These are phyloP conservation scores for Talaromyces sp. DNA, from an alignment of 2,329 filamentous ascomycete species.

Conservation along the genomic window DNA sequence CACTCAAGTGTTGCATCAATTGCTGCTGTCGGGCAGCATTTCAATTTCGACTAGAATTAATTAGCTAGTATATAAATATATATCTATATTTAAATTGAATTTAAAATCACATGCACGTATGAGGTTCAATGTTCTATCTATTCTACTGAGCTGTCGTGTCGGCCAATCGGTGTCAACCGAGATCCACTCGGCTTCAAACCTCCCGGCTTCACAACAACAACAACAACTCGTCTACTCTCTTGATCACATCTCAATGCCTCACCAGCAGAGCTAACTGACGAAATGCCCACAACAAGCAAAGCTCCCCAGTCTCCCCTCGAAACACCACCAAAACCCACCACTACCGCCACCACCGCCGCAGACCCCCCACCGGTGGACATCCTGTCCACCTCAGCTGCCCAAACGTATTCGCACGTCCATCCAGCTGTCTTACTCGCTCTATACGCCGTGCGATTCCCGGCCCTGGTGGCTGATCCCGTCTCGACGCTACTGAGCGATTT, in stretches of 20 bases:
- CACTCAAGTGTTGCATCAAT: no score
- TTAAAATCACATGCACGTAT: no score
- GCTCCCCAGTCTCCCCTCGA: neutral
- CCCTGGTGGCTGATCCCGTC: conserved; percentile 67
- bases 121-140: no score
- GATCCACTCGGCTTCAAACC: neutral
- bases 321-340: neutral
- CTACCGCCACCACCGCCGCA: conserved; percentile 10
- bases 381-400: conserved; percentile 45
- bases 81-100: no score
- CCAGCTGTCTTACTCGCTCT: conserved; percentile 62
- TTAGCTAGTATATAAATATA: no score
- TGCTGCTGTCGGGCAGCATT: no score
- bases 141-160: neutral
- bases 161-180: neutral
- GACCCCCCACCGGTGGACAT: conserved; percentile 42
- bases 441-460: conserved; percentile 59
- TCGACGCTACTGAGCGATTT: conserved; percentile 58
- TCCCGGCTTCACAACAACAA: neutral
- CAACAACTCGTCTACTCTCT: neutral
- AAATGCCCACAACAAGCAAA: conserved; percentile 3
- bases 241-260: no score
- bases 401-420: conserved; percentile 61
- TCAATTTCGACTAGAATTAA: no score
- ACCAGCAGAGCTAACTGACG: neutral